phyloP scores from a whole-genome alignment of 108 stramenopile genomes.

The Pseudonitzschia pungens region DNA sequence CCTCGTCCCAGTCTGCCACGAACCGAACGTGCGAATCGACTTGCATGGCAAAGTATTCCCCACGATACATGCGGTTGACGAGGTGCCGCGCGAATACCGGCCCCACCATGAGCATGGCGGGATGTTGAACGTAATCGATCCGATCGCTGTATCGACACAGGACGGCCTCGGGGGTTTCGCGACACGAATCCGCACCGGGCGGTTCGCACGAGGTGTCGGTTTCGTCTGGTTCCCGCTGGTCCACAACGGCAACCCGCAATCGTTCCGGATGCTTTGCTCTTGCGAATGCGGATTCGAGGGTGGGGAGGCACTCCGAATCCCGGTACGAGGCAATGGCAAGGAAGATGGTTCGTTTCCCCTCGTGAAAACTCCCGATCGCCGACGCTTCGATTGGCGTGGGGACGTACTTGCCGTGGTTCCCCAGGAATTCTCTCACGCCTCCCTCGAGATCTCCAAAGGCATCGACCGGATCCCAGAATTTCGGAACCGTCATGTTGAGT shows the following conservation, averaged over 20 bases:
- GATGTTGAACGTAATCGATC: constrained; percentile 54
- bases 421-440: constrained; percentile 59
- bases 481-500: constrained; percentile 28
- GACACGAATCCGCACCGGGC: constrained; percentile 36
- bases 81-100: constrained; percentile 68
- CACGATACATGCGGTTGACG: constrained; percentile 74
- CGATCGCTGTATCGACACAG: constrained; percentile 50
- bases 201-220: constrained; percentile 28
- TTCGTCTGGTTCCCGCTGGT: constrained; percentile 38
- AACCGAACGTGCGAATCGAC: constrained; percentile 66
- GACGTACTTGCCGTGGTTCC: constrained; percentile 59
- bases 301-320: constrained; percentile 41
- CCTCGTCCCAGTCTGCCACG: constrained; percentile 53
- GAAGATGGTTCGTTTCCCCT: constrained; percentile 47
- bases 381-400: constrained; percentile 62
- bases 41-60: constrained; percentile 79
- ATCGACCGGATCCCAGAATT: constrained; percentile 30
- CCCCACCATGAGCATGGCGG: constrained; percentile 51
- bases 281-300: constrained; percentile 42
- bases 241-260: constrained; percentile 53
- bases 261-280: constrained; percentile 56
- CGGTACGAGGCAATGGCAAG: constrained; percentile 51
- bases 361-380: constrained; percentile 47
- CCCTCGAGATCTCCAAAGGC: constrained; percentile 18
- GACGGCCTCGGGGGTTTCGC: constrained; percentile 42